phyloP scores from a whole-genome alignment of 306 rosid genomes.

The Trifolium repens region DNA sequence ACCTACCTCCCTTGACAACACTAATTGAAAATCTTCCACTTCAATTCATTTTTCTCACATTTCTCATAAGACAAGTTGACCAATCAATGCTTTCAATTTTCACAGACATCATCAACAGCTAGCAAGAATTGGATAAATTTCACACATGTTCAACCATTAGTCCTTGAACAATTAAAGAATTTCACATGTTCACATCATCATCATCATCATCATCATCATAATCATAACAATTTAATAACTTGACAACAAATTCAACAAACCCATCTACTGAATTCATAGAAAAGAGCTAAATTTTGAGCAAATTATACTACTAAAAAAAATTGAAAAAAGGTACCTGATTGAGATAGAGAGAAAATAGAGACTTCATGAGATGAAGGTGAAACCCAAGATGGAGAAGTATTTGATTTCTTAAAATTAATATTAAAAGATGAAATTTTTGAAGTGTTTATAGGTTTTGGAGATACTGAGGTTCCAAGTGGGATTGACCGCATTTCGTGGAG shows the following conservation, averaged over 20 bases:
- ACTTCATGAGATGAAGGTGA: slow-evolving; percentile 50
- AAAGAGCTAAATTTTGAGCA: not conserved
- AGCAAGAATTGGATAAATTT: slow-evolving; percentile 33
- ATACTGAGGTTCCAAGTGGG: slow-evolving; percentile 67
- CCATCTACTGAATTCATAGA: slow-evolving; percentile 27
- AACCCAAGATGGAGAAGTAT: slow-evolving; percentile 49
- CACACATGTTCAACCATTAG: not conserved
- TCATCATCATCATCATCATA: too few species aligned
- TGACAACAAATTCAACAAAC: slow-evolving; percentile 35
- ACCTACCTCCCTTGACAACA: slow-evolving; percentile 16
- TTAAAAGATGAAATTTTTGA: slow-evolving; percentile 48
- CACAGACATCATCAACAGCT: slow-evolving; percentile 22
- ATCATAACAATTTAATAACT: slow-evolving; percentile 2
- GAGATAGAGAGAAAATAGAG: slow-evolving; percentile 54
- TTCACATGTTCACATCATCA: not conserved
- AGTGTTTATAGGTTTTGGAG: slow-evolving; percentile 58
- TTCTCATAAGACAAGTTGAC: slow-evolving; percentile 19
- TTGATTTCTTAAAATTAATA: slow-evolving; percentile 51
- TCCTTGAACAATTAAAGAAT: not conserved
- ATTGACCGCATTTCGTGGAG: slow-evolving; percentile 79
- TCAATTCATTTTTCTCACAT: slow-evolving; percentile 15
- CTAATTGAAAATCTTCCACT: slow-evolving; percentile 15
- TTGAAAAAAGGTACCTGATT: slow-evolving; percentile 59
- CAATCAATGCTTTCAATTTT: slow-evolving; percentile 25
- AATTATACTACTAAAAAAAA: not conserved